phyloP scores from a whole-genome alignment of 177 flowering plant genomes.

The Vitis hybrid region DNA sequence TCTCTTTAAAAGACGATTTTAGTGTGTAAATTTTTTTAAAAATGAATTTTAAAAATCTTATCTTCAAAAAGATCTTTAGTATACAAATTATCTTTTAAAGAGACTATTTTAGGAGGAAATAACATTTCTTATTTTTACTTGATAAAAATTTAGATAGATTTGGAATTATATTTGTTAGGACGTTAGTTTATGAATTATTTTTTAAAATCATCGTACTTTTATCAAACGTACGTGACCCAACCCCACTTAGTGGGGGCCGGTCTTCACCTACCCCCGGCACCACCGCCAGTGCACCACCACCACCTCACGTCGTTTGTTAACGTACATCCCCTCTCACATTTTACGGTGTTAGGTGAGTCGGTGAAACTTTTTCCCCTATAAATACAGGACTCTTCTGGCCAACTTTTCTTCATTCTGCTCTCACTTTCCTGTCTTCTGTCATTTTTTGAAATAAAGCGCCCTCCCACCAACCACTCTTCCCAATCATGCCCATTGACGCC shows the following conservation, averaged over 20 bases:
- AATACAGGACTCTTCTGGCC: background rate
- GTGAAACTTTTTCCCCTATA: background rate
- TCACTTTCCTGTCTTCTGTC: background rate
- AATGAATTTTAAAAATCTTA: rapidly evolving
- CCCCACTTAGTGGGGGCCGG: too few relatives aligned
- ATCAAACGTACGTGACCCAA: too few relatives aligned
- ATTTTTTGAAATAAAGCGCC: background rate
- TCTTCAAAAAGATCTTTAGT: too few relatives aligned
- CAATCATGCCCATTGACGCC: constrained; percentile 37
- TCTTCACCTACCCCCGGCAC: too few relatives aligned
- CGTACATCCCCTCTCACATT: background rate
- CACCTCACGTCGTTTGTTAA: too few relatives aligned
- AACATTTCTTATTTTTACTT: too few relatives aligned
- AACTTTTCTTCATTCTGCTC: background rate
- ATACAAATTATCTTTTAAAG: too few relatives aligned
- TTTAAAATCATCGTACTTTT: rapidly evolving
- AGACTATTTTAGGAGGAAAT: too few relatives aligned
- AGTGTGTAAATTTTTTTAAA: too few relatives aligned
- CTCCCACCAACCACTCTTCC: background rate
- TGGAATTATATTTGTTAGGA: rapidly evolving
- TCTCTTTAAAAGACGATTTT: rapidly evolving
- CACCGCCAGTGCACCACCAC: too few relatives aligned
- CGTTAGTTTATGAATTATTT: too few relatives aligned
- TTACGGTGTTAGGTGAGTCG: background rate
- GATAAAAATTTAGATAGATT: too few relatives aligned